Evolutionary conservation across 176 grass and related monocot genomes (phyloP), one percentile per base, ranked within the genome.

Genomic region (Puya raimondii): DNA sequence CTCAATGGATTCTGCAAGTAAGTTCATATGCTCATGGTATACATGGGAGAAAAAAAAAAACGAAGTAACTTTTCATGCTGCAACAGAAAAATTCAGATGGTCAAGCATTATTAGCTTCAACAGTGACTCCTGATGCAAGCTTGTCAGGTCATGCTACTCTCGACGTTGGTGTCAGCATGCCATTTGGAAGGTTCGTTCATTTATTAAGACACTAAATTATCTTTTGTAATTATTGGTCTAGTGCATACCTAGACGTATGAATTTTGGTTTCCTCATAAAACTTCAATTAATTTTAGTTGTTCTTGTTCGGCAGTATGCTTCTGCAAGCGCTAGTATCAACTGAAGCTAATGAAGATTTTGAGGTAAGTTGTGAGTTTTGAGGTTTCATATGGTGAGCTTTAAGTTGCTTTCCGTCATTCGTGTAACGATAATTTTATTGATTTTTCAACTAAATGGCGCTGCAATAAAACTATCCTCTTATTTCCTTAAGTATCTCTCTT

Each of bases 31-130:
- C 4, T 6, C 5, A 42, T 42, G 33, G 5, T 42, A 42, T 42
- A 7, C 10, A 0, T 61, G 56, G n/a, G n/a, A n/a, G n/a, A n/a
- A n/a, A 16, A 61, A 18, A 22, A n/a, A 20, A 21, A 20, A 61
- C n/a, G 21, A 23, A 53, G 49, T 66, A 9, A 66, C 50, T 56
- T 21, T 53, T 26, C 3, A 21, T 58, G 11, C 9, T 81, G 72
- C 65, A 85, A 78, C 79, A 99, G 94, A 83, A 59, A 84, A 91
- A 99, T 74, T 78, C 78, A 42, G 83, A 82, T 86, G 94, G 94
- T 4, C 94, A 99, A 88, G 78, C 87, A 78, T 81, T 99, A 68
- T 81, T 99, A 80, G 80, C 89, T 65, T 99, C 89, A 76, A 93
- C 85, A 51, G 81, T 99, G 20, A 82, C 84, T 71, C 75, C 84